phyloP scores from a whole-genome alignment of 1,284 basidiomycete species.

The Bothia castanella region DNA sequence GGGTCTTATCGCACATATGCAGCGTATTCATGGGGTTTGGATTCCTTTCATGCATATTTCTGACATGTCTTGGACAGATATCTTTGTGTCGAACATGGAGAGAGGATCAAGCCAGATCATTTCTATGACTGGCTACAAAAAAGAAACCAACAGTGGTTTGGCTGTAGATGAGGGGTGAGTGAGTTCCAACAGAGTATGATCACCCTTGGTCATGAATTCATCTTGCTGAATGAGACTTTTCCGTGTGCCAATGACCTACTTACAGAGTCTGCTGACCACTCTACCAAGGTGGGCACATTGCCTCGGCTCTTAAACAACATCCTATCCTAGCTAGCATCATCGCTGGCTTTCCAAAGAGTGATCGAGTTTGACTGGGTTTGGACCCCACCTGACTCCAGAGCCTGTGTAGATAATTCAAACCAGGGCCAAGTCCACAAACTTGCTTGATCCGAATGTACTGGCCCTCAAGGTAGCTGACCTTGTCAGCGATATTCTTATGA shows the following conservation, averaged over 20 bases:
- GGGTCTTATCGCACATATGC: slow-evolving; percentile 5
- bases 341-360: slow-evolving; percentile 10
- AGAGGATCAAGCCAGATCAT: background rate
- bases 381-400: background rate
- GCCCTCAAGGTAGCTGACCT: too few relatives aligned
- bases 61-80: slow-evolving; percentile 1
- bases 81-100: slow-evolving; percentile 1
- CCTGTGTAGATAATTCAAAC: background rate
- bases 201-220: slow-evolving; percentile 2
- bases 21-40: too few relatives aligned
- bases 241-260: slow-evolving; percentile 7
- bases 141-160: slow-evolving; percentile 4
- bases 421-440: background rate
- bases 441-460: background rate
- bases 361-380: slow-evolving; percentile 1
- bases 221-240: background rate
- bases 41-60: background rate
- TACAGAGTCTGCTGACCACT: slow-evolving; percentile 15
- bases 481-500: too few relatives aligned
- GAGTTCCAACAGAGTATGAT: slow-evolving; percentile 10
- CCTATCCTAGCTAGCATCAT: slow-evolving; percentile 1
- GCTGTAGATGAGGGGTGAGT: slow-evolving; percentile 2
- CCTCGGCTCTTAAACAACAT: background rate
- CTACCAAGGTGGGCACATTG: background rate
- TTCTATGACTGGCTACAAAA: background rate